These are phyloP conservation scores for Sutorius australiensis DNA, from an alignment of 768 basidiomycete species.

Conservation along the genomic window DNA sequence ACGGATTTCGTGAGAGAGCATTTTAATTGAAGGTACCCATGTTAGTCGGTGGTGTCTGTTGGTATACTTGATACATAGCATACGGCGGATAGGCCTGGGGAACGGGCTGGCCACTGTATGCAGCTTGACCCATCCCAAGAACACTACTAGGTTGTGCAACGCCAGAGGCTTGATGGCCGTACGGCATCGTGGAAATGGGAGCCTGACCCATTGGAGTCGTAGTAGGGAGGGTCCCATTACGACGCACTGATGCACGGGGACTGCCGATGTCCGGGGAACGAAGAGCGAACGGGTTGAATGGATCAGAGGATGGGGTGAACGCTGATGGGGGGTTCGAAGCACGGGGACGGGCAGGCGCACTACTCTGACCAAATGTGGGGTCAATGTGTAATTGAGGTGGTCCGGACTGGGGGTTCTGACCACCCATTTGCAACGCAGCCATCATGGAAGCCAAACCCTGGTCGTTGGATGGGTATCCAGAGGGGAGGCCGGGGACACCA, in stretches of 20 bases:
- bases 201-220: constrained; percentile 32
- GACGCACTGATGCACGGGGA: constrained; percentile 46
- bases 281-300: constrained; percentile 55
- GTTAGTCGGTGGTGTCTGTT: constrained; percentile 65
- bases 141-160: constrained; percentile 53
- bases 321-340: constrained; percentile 39
- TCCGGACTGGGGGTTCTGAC: constrained; percentile 78
- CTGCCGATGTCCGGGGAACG: constrained; percentile 50
- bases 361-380: constrained; percentile 49
- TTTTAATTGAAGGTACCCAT: constrained; percentile 75
- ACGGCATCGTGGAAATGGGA: constrained; percentile 40
- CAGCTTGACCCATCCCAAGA: constrained; percentile 62
- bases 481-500: constrained; percentile 71
- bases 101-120: constrained; percentile 58
- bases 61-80: constrained; percentile 77
- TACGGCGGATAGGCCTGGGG: constrained; percentile 74
- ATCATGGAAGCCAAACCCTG: constrained; percentile 90
- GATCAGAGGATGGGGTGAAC: constrained; percentile 51
- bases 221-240: constrained; percentile 35
- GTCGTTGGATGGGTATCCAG: constrained; percentile 77
- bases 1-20: constrained; percentile 26
- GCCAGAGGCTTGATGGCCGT: constrained; percentile 59
- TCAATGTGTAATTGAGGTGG: constrained; percentile 73
- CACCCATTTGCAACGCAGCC: constrained; percentile 89
- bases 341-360: constrained; percentile 45